These are phyloP conservation scores for Entonaema liquescens DNA, from an alignment of 495 filamentous ascomycete species.

Conservation along the genomic window DNA sequence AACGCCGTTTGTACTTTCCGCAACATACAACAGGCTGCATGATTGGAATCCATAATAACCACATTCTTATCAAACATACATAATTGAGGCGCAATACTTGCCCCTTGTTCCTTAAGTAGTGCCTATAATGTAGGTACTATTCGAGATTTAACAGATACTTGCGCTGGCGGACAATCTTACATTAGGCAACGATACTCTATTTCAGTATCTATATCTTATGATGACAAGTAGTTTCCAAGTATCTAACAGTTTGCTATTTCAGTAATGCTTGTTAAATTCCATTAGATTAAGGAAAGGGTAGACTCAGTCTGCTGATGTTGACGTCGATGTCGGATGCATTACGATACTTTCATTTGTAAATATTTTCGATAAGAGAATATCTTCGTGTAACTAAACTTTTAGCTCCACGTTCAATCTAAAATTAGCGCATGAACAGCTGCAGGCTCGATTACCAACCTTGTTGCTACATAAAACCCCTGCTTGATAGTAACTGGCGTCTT, in stretches of 20 bases:
- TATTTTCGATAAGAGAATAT: not conserved
- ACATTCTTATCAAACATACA: not conserved
- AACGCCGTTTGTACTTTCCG: not conserved
- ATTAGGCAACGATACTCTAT: not conserved
- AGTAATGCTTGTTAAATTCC: not conserved
- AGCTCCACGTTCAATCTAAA: not conserved
- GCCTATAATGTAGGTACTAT: not conserved
- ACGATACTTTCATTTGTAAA: not conserved
- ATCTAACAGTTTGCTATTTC: not conserved
- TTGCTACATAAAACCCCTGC: not conserved
- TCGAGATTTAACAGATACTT: not conserved
- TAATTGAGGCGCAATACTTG: not conserved
- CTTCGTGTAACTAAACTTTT: not conserved
- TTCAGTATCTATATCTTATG: too few relatives aligned
- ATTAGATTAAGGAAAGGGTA: not conserved
- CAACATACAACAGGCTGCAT: not conserved
- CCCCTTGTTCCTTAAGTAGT: not conserved
- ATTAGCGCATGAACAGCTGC: not conserved
- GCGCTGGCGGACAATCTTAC: not conserved
- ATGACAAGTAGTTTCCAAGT: not conserved
- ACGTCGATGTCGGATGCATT: not conserved
- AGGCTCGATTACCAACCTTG: not conserved
- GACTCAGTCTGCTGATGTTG: not conserved
- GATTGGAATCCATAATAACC: not conserved
- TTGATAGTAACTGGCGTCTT: not conserved